Base-by-base conservation (phyloP, 2,329 filamentous ascomycete species). In the Neofusicoccum umdonicola region DNA sequence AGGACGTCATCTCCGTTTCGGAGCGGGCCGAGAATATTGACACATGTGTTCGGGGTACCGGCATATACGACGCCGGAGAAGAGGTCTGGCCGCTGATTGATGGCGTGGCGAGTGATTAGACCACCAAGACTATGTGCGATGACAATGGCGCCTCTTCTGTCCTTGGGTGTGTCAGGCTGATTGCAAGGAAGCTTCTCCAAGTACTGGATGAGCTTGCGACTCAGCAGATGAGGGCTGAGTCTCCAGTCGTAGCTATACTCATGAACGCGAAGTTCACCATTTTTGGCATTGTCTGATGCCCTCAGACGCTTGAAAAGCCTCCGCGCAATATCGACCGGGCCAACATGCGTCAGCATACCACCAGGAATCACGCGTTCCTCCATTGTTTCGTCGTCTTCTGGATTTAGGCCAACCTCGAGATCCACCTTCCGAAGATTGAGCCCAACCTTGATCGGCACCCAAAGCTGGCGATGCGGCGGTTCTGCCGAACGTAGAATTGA, bases 241-340 rank as follows among this genome's bases (percentile, higher is more conserved):
- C 94, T 85, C 94, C 94, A 98, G 77, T 98, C 94, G 71, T 97
- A 98, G 17, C 93, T 93, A 73, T 94, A 98, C 71, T 97, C 90
- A 82, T 93, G 93, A 0, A 97, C 85, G 52, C 92, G 84, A 5
- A 97, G 80, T 67, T 85, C 89, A 7, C 91, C 92, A 3, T 81
- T 83, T 61, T 85, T 84, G 1, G 86, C 87, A 71, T 96, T 96
- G 12, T 92, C 87, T 68, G 87, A 91, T 37, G 89, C 88, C 57
- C 87, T 84, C 19, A 97, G 77, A 63, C 90, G 88, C 73, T 91
- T 93, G 76, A 97, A 88, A 1, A 98, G 81, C 44, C 92, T 87
- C 65, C 88, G 88, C 4, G 91, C 92, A 65, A 97, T 93, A 74
- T 98, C 94, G 45, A 98, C 90, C 0, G 93, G 93, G 0, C 94